phyloP scores from a whole-genome alignment of 805 yeast species.

The Pichia phayaonensis region DNA sequence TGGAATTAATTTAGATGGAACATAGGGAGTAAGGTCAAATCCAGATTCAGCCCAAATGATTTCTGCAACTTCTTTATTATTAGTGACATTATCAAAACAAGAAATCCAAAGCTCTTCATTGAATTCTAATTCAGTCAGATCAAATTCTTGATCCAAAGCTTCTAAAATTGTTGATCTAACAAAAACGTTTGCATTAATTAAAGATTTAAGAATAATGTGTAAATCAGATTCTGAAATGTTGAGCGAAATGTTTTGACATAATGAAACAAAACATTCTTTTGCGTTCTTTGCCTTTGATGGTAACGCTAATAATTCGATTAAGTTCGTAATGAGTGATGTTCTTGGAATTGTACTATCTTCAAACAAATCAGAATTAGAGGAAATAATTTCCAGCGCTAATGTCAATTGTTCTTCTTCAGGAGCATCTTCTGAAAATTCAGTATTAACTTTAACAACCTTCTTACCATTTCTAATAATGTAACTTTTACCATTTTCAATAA shows the following conservation, averaged over 20 bases:
- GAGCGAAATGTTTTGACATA: constrained; percentile 70
- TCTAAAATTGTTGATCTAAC: constrained; percentile 78
- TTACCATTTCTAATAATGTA: constrained; percentile 46
- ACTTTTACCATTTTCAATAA: constrained; percentile 57
- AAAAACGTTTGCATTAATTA: constrained; percentile 56
- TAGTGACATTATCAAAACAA: constrained; percentile 62
- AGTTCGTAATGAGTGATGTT: constrained; percentile 47
- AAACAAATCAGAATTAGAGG: constrained; percentile 61
- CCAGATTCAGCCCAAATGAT: constrained; percentile 81
- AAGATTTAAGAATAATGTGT: constrained; percentile 43
- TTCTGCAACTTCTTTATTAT: constrained; percentile 55
- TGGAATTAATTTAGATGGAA: constrained; percentile 40
- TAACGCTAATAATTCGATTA: constrained; percentile 59
- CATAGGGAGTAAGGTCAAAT: constrained; percentile 37
- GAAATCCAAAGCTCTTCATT: constrained; percentile 65
- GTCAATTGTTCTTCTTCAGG: constrained; percentile 83
- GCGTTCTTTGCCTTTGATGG: constrained; percentile 76
- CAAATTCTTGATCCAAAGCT: constrained; percentile 77
- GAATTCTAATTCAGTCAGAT: constrained; percentile 37
- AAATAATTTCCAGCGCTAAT: constrained; percentile 67
- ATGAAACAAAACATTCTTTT: constrained; percentile 71
- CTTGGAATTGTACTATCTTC: constrained; percentile 65
- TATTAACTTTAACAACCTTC: constrained; percentile 40
- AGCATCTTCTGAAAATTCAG: constrained; percentile 74
- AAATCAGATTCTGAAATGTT: constrained; percentile 53